A percentile compares a stretch with the other conserved stretches of the same genome.
These are phyloP conservation scores for Calamus simplicifolius DNA, from an alignment of 176 grass and related monocot species.

Conservation along the genomic window DNA sequence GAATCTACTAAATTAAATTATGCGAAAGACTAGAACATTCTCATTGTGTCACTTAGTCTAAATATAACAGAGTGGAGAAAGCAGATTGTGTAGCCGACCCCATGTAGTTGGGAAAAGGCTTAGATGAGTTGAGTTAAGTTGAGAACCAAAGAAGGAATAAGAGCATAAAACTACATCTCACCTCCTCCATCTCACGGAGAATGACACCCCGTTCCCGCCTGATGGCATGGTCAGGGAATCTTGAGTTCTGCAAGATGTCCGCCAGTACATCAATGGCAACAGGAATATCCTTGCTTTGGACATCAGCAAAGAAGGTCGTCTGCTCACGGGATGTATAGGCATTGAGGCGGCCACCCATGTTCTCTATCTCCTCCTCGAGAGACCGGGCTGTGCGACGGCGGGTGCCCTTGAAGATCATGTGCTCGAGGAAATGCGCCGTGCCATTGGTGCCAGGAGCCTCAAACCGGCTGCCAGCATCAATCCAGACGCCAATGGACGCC, in stretches of 20 bases:
- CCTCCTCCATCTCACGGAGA: conserved; percentile 98
- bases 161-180: conserved; percentile 16
- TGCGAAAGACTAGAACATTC: too few species aligned
- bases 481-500: conserved; percentile 86
- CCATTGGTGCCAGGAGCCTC: conserved; percentile 83
- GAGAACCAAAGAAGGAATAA: conserved; percentile 1
- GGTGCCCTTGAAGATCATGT: conserved; percentile 98
- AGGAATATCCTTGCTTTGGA: conserved; percentile 58
- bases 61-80: too few species aligned
- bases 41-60: too few species aligned
- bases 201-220: conserved; percentile 84
- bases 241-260: conserved; percentile 83
- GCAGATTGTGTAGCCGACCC: too few species aligned
- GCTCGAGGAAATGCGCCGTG: conserved; percentile 97
- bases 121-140: too few species aligned
- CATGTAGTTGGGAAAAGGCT: too few species aligned
- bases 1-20: too few species aligned
- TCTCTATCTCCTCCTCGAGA: conserved; percentile 88
- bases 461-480: conserved; percentile 90
- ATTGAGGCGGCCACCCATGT: conserved; percentile 89
- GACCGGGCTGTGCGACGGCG: conserved; percentile 45
- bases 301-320: conserved; percentile 96
- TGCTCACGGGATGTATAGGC: conserved; percentile 96
- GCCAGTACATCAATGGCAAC: conserved; percentile 62
- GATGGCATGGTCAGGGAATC: conserved; percentile 59